Base-by-base conservation (phyloP, 2,329 filamentous ascomycete species). In the Neofusicoccum kwambonambiense region DNA sequence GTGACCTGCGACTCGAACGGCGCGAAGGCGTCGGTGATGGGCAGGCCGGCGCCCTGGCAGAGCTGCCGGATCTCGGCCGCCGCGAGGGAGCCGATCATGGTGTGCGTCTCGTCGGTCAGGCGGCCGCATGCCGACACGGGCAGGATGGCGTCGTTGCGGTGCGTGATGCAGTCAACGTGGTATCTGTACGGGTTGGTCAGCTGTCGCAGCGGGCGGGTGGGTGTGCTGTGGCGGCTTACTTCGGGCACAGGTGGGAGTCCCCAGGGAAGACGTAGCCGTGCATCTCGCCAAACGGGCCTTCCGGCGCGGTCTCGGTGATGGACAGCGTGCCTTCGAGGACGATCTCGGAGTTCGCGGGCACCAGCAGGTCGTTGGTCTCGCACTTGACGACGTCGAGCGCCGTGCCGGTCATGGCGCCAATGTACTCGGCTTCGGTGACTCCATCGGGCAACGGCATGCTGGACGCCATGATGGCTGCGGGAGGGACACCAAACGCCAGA, bases 261-360 rank as follows among this genome's bases (percentile, higher is more conserved):
- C 74, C 81, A 67, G 75, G 74, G 69, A 80, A 83, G 39, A 79
- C 73, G 67, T 82, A 79, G 5, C 80, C 80, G 4, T 70, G 67
- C 67, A 69, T 69, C 41, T 83, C 83, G 0, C 81, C 82, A 70
- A 84, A 84, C 0, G 83, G 83, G 0, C 82, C 83, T 63, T 85
- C 83, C 0, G 69, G 69, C 0, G 66, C 79, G 0, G 69, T 80
- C 50, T 84, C 79, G 0, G 77, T 77, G 4, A 80, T 72, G 0
- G 81, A 85, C 13, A 81, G 67, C 0, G 76, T 79, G 2, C 83
- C 83, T 64, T 85, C 83, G 1, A 85, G 71, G 0, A 85, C 79
- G 57, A 85, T 84, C 68, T 86, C 83, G 0, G 75, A 69, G 63
- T 78, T 83, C 0, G 83, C 82, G 0, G 83, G 83, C 1, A 85